Evolutionary conservation across 202 grass and related monocot genomes (phyloP).

Genomic region (Dendrocalamus latiflorus): DNA sequence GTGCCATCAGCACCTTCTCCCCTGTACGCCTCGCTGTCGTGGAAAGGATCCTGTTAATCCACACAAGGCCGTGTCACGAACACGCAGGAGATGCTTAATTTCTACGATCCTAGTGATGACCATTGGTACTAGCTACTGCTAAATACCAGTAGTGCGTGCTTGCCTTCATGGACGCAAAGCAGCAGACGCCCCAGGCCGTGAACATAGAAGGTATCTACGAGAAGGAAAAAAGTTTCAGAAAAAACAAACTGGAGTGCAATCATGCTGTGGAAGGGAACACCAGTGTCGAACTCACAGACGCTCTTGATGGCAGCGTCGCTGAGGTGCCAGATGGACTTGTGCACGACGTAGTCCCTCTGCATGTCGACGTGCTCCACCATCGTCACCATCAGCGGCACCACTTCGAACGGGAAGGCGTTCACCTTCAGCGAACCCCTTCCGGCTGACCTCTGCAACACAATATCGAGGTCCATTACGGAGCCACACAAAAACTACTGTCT

Average conservation of each 20-base stretch:
- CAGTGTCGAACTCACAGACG: slow-evolving; percentile 51
- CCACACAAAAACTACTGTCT: not conserved
- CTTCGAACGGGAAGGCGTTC: slow-evolving; percentile 58
- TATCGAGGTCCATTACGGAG: not conserved
- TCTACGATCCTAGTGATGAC: not conserved
- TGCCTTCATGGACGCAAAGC: slow-evolving; percentile 86
- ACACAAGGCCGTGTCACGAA: not conserved
- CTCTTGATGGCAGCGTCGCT: slow-evolving; percentile 67
- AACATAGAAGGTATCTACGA: slow-evolving; percentile 83
- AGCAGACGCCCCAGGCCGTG: slow-evolving; percentile 76
- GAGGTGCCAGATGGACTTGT: slow-evolving; percentile 89
- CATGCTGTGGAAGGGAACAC: not conserved
- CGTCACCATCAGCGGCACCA: slow-evolving; percentile 71
- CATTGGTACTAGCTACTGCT: not conserved
- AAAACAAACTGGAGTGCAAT: not conserved
- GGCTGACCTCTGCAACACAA: slow-evolving; percentile 5
- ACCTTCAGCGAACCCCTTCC: slow-evolving; percentile 26
- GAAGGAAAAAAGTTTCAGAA: not conserved
- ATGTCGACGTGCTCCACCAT: slow-evolving; percentile 65
- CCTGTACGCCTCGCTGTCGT: slow-evolving; percentile 77
- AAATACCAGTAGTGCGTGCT: not conserved
- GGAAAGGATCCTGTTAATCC: slow-evolving; percentile 61
- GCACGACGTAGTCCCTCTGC: slow-evolving; percentile 65
- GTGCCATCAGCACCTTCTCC: slow-evolving; percentile 66
- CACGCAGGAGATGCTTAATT: not conserved